Conservation (phyloP, 1,284 basidiomycete genomes). For the Somion occarium region DNA sequence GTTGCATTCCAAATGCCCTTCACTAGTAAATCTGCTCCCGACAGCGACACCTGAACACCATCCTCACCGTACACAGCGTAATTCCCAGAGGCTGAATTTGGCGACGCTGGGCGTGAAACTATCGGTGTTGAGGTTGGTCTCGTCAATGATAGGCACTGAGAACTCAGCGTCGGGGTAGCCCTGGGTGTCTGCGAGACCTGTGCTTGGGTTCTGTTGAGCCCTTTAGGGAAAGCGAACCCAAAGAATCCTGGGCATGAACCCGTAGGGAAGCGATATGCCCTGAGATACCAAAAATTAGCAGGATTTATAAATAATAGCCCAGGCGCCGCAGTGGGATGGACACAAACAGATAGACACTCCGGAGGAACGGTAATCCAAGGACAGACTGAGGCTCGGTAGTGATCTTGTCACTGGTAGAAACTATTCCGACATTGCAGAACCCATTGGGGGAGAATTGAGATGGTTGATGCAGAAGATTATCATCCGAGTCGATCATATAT, state of each 20-base stretch:
- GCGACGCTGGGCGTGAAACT: not conserved
- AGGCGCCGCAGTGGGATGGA: too few relatives aligned
- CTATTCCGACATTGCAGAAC: conserved; percentile 1
- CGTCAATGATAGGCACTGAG: conserved; percentile 4
- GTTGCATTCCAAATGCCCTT: conserved; percentile 7
- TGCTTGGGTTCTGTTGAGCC: conserved; percentile 6
- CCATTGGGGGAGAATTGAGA: not conserved
- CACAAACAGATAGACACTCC: conserved; percentile 7
- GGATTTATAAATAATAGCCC: too few relatives aligned
- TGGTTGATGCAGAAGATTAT: not conserved
- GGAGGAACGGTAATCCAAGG: conserved; percentile 5
- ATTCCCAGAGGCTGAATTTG: not conserved
- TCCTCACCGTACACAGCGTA: conserved; percentile 5
- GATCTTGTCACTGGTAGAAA: not conserved
- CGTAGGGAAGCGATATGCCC: conserved; percentile 7
- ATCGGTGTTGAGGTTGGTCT: conserved; percentile 6
- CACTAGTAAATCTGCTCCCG: conserved; percentile 1
- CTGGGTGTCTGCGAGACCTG: conserved; percentile 4
- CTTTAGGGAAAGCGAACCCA: conserved; percentile 7
- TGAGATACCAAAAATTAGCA: not conserved
- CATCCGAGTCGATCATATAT: conserved; percentile 5
- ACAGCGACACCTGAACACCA: conserved; percentile 2
- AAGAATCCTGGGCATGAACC: conserved; percentile 5
- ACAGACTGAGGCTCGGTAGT: not conserved
- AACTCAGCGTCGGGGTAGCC: conserved; percentile 2